Conservation (phyloP, 2,329 filamentous ascomycete genomes). For the Talaromyces pinophilus region DNA sequence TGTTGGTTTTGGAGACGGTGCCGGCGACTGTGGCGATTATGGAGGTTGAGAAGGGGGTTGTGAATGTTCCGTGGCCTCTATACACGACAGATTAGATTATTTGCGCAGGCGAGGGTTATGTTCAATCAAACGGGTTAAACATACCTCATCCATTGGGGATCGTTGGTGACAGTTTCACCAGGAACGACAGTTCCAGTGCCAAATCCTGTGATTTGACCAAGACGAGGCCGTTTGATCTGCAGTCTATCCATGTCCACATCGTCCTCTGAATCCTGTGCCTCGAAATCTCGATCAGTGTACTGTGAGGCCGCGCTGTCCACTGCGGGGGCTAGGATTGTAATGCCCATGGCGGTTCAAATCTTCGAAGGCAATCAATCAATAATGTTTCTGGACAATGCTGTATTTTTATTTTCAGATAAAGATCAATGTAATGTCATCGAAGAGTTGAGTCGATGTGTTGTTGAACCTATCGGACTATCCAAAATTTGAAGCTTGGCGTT, state of each 20-base stretch:
- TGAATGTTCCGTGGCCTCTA: conserved; percentile 91
- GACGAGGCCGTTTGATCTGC: conserved; percentile 36
- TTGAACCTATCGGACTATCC: neutral
- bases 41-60: conserved; percentile 59
- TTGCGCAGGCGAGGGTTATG: neutral
- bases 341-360: conserved; percentile 51
- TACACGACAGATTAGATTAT: neutral
- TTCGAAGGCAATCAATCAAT: neutral
- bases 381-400: neutral
- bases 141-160: conserved; percentile 89
- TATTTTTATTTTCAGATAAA: neutral
- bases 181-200: conserved; percentile 72
- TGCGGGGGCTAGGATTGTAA: conserved; percentile 60
- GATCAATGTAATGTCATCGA: neutral
- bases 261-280: conserved; percentile 52
- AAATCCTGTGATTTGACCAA: conserved; percentile 6
- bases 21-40: conserved; percentile 92
- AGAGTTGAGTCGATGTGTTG: neutral
- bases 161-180: conserved; percentile 81
- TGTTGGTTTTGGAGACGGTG: conserved; percentile 90
- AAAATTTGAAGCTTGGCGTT: conserved; percentile 15
- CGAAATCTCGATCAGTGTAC: conserved; percentile 47
- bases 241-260: conserved; percentile 36
- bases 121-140: conserved; percentile 18
- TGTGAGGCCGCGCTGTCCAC: conserved; percentile 35